Percentiles rank a stretch among this genome's conserved stretches.
These are phyloP conservation scores for Sphaerobolus stellatus DNA, from an alignment of 1,284 basidiomycete species.

Conservation along the genomic window DNA sequence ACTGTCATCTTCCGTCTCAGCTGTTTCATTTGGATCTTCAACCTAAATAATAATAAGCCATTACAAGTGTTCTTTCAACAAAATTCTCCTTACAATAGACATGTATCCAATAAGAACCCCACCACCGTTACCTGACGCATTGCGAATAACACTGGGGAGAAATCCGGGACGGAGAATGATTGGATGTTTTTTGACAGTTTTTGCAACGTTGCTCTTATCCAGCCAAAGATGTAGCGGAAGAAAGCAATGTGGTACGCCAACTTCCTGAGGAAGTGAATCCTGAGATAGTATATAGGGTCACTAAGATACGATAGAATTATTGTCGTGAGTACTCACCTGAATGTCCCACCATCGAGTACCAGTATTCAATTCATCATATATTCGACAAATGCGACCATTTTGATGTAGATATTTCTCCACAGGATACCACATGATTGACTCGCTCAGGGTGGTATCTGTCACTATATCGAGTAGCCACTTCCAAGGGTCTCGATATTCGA, in stretches of 20 bases:
- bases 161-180: constrained; percentile 26
- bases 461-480: neutral
- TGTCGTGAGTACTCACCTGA: constrained; percentile 18
- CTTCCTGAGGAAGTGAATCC: constrained; percentile 10
- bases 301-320: neutral
- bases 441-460: neutral
- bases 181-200: constrained; percentile 28
- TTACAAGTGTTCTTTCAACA: neutral
- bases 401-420: neutral
- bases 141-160: constrained; percentile 27
- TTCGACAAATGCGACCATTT: neutral
- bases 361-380: constrained; percentile 28
- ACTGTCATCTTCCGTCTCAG: constrained; percentile 14
- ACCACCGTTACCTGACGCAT: constrained; percentile 34
- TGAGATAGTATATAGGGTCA: neutral
- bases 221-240: constrained; percentile 33
- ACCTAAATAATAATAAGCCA: neutral
- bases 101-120: constrained; percentile 18
- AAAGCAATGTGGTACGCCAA: constrained; percentile 22
- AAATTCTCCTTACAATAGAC: constrained; percentile 21
- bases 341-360: constrained; percentile 25
- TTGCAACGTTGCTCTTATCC: constrained; percentile 28
- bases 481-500: neutral
- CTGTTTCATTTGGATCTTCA: constrained; percentile 21
- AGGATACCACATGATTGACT: neutral